Evolutionary conservation across 1,284 basidiomycete species (phyloP), one percentile per base, ranked within the genome.

Genomic region (Ganoderma sinense): DNA sequence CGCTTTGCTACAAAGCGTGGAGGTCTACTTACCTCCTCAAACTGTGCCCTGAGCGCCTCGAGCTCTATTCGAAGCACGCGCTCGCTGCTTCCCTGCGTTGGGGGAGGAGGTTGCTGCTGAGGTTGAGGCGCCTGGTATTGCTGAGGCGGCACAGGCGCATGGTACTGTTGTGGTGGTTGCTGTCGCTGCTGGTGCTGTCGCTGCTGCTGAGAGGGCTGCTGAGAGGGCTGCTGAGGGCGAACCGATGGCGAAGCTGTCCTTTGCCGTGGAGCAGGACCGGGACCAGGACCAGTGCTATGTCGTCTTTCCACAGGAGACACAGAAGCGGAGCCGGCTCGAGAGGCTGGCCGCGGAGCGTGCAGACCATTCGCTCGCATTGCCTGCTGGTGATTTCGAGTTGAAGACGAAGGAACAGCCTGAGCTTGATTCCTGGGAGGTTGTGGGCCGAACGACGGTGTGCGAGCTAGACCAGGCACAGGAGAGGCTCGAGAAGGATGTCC

Each of bases 21-120:
- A 36, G 16, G 18, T 65, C 64, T 20, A 64, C 69, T 31, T 69
- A 89, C 87, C 82, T 89, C 82, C 67, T 85, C 82, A 53, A 89
- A 74, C 71, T 85, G 83, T 62, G 79, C 82, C 66, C 81, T 82
- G 23, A 89, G 73, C 67, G 79, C 78, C 40, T 80, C 77, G 16
- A 79, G 41, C 61, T 78, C 68, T n/a, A 69, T 45, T 16, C 48
- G 58, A 26, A 73, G 66, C 41, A 66, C 72, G n/a, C 71, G 68
- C 13, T 70, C 70, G n/a, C 39, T 65, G 23, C 66, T 69, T 8
- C 65, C 71, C 51, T 71, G 69, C 2, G 68, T 18, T 31, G 65
- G 16, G 39, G 72, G 61, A 16, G 68, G 62, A 7, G 66, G 70
- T 6, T 48, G 31, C 11, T 64, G 65, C 14, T 23, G 61, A 7